phyloP scores from a whole-genome alignment of 2,329 filamentous ascomycete genomes.

The Periconia macrospinosa region DNA sequence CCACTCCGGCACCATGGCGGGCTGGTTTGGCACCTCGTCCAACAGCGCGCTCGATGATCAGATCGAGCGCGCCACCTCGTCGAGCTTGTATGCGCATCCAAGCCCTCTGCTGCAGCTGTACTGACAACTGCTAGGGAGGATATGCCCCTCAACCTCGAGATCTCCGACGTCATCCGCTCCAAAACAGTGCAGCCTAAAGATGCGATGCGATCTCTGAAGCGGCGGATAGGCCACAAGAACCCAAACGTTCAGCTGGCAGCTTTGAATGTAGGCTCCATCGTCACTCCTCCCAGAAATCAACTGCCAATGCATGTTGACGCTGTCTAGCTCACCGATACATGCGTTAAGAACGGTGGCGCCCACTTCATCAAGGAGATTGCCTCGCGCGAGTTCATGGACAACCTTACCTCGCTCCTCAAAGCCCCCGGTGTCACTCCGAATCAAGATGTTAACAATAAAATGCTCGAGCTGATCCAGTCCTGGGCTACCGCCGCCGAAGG shows the following conservation, averaged over 20 bases:
- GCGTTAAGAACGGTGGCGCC: constrained; percentile 94
- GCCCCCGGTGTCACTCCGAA: constrained; percentile 75
- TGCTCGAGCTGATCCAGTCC: constrained; percentile 87
- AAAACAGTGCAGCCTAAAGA: constrained; percentile 98
- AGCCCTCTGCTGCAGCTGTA: background rate
- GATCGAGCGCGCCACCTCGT: constrained; percentile 91
- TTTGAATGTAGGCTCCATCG: constrained; percentile 68
- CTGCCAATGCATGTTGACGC: constrained; percentile 10
- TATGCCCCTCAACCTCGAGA: constrained; percentile 95
- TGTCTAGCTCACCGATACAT: constrained; percentile 85
- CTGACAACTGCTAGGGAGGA: constrained; percentile 68
- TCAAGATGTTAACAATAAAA: constrained; percentile 82
- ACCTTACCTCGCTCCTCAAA: constrained; percentile 85
- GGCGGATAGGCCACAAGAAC: constrained; percentile 94
- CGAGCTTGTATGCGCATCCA: constrained; percentile 72
- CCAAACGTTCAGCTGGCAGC: constrained; percentile 94
- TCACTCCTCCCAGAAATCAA: background rate
- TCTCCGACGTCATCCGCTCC: constrained; percentile 94
- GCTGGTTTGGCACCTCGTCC: constrained; percentile 86
- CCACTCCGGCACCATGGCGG: constrained; percentile 65
- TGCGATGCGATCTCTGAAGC: constrained; percentile 95
- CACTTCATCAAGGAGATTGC: constrained; percentile 96
- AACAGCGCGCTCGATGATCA: constrained; percentile 94
- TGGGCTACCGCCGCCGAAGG: constrained; percentile 92
- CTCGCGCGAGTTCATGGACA: constrained; percentile 98